Conservation (phyloP, 371 early-diverging fungal species). For the Lichtheimia ramosa region DNA sequence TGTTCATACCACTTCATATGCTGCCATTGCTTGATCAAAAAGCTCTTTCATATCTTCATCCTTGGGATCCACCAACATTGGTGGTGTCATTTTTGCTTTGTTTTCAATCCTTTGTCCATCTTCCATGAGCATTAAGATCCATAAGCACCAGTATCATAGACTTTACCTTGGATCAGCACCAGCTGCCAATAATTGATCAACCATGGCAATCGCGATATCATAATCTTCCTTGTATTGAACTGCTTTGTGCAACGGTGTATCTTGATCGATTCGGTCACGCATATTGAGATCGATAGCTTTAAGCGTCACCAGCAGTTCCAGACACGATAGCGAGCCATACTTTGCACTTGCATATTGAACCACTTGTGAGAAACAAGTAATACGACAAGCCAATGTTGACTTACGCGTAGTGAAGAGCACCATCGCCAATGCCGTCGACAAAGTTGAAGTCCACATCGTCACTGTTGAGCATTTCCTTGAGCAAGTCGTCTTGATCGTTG, state of each 20-base stretch:
- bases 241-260: constrained; percentile 70
- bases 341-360: constrained; percentile 43
- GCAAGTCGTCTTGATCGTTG: constrained; percentile 59
- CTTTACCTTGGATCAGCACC: constrained; percentile 57
- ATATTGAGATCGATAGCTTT: constrained; percentile 50
- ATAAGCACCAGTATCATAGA: background rate
- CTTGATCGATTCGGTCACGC: constrained; percentile 48
- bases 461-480: constrained; percentile 43
- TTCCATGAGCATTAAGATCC: background rate
- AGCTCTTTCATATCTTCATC: constrained; percentile 21
- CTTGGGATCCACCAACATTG: constrained; percentile 12
- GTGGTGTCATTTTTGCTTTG: constrained; percentile 9
- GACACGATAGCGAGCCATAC: constrained; percentile 56
- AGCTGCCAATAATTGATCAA: constrained; percentile 48
- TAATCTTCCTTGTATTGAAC: constrained; percentile 53
- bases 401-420: constrained; percentile 70
- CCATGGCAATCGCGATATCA: constrained; percentile 55
- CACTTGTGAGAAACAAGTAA: background rate
- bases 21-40: constrained; percentile 16
- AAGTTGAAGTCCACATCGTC: constrained; percentile 55
- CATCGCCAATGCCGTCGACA: constrained; percentile 60
- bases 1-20: constrained; percentile 16
- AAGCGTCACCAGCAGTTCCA: constrained; percentile 49
- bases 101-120: constrained; percentile 16
- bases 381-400: constrained; percentile 1